Conservation (phyloP, 352 stramenopile genomes). For the Plasmopara muralis region DNA sequence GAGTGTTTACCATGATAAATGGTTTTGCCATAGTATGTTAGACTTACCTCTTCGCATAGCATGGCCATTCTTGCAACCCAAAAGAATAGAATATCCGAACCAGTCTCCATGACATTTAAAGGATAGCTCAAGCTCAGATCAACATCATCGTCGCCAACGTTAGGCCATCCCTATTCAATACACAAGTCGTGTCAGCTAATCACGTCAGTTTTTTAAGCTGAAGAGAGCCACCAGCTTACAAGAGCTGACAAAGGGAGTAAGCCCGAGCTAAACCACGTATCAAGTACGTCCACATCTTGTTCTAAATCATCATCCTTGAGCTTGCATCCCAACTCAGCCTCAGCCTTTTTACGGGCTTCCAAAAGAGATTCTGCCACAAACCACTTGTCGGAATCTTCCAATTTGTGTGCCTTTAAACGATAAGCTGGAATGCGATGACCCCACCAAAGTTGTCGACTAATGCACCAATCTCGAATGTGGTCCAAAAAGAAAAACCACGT, state of each 20-base stretch:
- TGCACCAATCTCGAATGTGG: slow-evolving; percentile 99
- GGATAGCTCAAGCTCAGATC: slow-evolving; percentile 43
- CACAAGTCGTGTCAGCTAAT: slow-evolving; percentile 32
- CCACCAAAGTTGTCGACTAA: slow-evolving; percentile 99
- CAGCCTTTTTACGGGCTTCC: slow-evolving; percentile 87
- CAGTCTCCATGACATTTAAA: slow-evolving; percentile 79
- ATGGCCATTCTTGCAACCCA: slow-evolving; percentile 99
- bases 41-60: slow-evolving; percentile 94
- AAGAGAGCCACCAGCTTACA: slow-evolving; percentile 23
- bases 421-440: slow-evolving; percentile 99
- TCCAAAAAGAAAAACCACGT: slow-evolving; percentile 98
- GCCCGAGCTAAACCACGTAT: slow-evolving; percentile 99
- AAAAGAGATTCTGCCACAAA: slow-evolving; percentile 91
- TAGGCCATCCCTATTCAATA: slow-evolving; percentile 87
- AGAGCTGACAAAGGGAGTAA: slow-evolving; percentile 90
- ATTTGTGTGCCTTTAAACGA: slow-evolving; percentile 42
- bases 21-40: neutral
- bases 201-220: neutral
- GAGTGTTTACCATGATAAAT: neutral
- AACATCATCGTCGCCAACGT: slow-evolving; percentile 51
- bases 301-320: slow-evolving; percentile 82
- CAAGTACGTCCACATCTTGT: slow-evolving; percentile 98
- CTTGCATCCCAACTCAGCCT: slow-evolving; percentile 65
- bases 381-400: slow-evolving; percentile 68
- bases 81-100: slow-evolving; percentile 99